Base-by-base conservation (phyloP, 2,329 filamentous ascomycete species). In the Escovopsis sp. region DNA sequence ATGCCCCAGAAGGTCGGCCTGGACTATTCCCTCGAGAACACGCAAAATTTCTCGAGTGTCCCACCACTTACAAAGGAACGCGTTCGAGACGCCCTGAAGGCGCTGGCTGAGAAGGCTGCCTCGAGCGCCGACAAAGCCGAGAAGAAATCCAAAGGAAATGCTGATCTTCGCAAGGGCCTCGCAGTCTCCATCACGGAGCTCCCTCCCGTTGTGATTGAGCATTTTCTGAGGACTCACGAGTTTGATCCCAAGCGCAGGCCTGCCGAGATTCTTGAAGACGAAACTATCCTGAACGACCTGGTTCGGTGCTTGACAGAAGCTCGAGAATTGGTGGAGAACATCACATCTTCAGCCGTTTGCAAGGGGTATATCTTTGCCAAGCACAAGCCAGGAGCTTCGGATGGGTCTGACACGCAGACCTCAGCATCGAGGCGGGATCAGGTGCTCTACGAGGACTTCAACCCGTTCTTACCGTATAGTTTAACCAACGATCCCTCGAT, bases 351-450 rank as follows among this genome's bases (percentile, higher is more conserved):
- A 2, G 68, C 76, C 4, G 66, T 60, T 3, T 73, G 79, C 32
- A 83, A 74, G 31, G 88, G 90, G 1, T 96, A 88, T 53, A 94
- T 98, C 40, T 70, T 98, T 40, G 86, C 86, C 1, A 92, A 72
- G 50, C 58, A 76, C 43, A 63, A 57, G 35, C 48, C 49, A 2
- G 44, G 38, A 32, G 27, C 29, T 12, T 39, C 41, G 11, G 39
- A 35, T 4, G 52, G 50, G 13, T 40, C 42, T 4, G 30, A 37
- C 0, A 43, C 57, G 15, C 54, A 58, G 9, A 58, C 52, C 1
- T 53, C 57, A 4, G 43, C 56, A 18, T 48, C 52, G 7, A 62
- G 59, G 36, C 51, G 58, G 9, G 56, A 61, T 4, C 61, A 65
- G 31, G 52, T 90, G 5, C 62, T 93, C 2, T 98, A 94, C 50